Base-by-base conservation (phyloP, 2,329 filamentous ascomycete species). In the Venturia carpophila region DNA sequence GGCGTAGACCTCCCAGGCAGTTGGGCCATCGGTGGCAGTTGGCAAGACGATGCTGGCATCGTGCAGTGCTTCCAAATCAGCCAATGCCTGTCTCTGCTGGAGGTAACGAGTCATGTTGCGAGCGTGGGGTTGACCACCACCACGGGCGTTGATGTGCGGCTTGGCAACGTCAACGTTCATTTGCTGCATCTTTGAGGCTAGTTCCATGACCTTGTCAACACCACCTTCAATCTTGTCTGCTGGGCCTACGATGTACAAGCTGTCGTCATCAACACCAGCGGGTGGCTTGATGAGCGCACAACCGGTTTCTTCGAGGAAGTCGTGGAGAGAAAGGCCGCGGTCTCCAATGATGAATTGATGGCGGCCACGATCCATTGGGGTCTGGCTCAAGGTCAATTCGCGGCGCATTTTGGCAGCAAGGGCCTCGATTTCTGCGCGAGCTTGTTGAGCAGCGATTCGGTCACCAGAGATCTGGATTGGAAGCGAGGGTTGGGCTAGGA, bases 341-440 rank as follows among this genome's bases (percentile, higher is more conserved):
- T 93, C 87, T 63, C 93, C 93, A 68, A 96, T 87, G 72, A 99
- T 94, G 80, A 97, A 97, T 75, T 96, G 92, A 75, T 97, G 94
- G 63, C 91, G 87, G 61, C 91, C 91, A 68, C 88, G 88, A 75
- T 93, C 89, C 70, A 97, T 91, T 6, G 88, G 84, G 52, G 92
- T 80, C 75, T 95, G 88, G 70, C 94, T 86, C 61, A 94, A 80
- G 52, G 88, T 85, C 62, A 97, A 80, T 73, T 90, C 86, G 66
- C 85, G 84, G 69, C 88, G 86, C 27, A 99, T 83, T 72, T 93
- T 84, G 67, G 88, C 84, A 7, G 87, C 91, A 66, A 88, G 84
- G 61, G 86, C 86, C 76, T 97, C 92, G 69, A 97, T 89, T 71
- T 90, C 87, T 55, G 88, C 86, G 66, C 89, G 89, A 34, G 87